Base-by-base conservation (phyloP, 495 filamentous ascomycete genomes). In the Cladorrhinum samala region DNA sequence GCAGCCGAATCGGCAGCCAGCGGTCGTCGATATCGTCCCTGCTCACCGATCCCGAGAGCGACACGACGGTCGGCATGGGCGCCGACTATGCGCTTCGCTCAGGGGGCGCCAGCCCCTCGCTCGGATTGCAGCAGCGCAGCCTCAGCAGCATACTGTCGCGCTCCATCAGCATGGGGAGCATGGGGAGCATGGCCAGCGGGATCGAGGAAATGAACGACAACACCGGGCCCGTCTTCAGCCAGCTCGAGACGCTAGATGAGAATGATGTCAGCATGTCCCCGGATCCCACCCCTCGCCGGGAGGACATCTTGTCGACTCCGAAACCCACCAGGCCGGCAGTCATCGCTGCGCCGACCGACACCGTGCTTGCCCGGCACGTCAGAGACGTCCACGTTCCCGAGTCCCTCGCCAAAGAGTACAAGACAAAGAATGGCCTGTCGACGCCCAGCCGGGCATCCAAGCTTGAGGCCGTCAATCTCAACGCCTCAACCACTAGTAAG, bases 161-260 rank as follows among this genome's bases (percentile, higher is more conserved):
- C 45, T 83, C 91, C 9, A 85, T 91, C 30, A 96, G 91, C 64
- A 79, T 97, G 49, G 93, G 93, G 9, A 96, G 91, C 64, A 79
- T 97, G 49, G 93, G 93, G 9, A 96, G 91, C 59, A 90, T 96
- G 75, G 89, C 88, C n/a, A 96, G 91, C 14, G 91, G 88, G 1
- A 80, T 95, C 19, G 91, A 91, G 18, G 86, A 85, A 16, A 78
- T 83, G 52, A 82, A 82, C 48, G 89, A 91, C 48, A 78, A 76
- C 27, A 66, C 63, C 53, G 60, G 68, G 1, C 54, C 61, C 11
- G 33, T 18, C 4, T 60, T 60, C n/a, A 50, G 52, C 62, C 70
- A 19, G 77, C 83, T 70, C 65, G 79, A 53, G 72, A 77, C 62
- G 58, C 89, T 58, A 72, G 65, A 66, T 49, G 75, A 72, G 55